Conservation (phyloP, 108 stramenopile genomes). For the Bacterosira constricta region DNA sequence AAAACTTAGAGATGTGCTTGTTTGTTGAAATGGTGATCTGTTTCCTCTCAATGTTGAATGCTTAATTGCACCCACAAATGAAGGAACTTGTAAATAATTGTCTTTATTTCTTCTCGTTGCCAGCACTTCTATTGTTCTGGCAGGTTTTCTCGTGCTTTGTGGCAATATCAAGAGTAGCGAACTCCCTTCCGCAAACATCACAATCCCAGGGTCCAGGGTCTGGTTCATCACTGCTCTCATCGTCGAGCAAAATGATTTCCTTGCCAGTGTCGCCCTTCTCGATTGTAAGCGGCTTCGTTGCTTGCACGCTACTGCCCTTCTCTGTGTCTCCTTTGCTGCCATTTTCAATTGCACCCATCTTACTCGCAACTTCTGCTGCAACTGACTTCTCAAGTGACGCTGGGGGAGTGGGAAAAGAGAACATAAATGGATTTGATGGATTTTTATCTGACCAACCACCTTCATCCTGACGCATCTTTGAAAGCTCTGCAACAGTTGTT, state of each 20-base stretch:
- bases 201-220: background rate
- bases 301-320: background rate
- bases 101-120: background rate
- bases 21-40: too few species aligned
- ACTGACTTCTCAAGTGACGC: background rate
- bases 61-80: too few species aligned
- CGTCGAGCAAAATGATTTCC: background rate
- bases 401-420: background rate
- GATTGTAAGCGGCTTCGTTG: too few species aligned
- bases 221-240: background rate
- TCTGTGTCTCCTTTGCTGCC: background rate
- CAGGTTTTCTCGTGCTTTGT: background rate
- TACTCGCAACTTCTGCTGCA: background rate
- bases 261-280: background rate
- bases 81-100: too few species aligned
- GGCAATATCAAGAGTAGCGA: background rate
- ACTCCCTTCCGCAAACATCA: background rate
- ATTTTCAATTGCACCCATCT: background rate
- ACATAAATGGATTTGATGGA: slow-evolving; percentile 8
- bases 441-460: background rate
- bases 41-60: too few species aligned
- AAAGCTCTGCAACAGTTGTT: background rate
- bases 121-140: background rate
- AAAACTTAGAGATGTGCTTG: too few species aligned
- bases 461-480: background rate